Evolutionary conservation across 306 rosid genomes (phyloP).

Genomic region (Prunus dulcis): DNA sequence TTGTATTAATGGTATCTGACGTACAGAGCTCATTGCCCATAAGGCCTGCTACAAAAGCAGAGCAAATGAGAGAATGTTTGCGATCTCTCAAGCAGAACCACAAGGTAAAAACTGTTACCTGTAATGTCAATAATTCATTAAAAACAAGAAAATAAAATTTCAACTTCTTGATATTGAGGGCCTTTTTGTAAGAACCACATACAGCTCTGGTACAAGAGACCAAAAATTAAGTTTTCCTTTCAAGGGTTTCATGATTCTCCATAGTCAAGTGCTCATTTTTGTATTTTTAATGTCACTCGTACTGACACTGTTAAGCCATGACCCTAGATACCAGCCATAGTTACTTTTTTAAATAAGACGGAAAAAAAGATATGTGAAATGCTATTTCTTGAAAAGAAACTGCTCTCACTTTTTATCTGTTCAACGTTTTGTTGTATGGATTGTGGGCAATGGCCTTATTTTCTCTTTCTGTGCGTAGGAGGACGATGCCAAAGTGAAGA

Average conservation of each 20-base stretch:
- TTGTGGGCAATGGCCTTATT: background rate
- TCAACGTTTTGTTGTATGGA: background rate
- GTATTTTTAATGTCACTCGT: background rate
- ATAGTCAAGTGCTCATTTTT: background rate
- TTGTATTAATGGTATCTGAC: slow-evolving; percentile 11
- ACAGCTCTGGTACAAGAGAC: background rate
- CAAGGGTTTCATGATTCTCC: no score
- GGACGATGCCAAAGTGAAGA: slow-evolving; percentile 73
- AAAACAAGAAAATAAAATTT: background rate
- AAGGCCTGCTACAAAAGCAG: slow-evolving; percentile 83
- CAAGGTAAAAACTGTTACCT: slow-evolving; percentile 63
- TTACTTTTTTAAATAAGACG: background rate
- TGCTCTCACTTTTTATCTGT: background rate
- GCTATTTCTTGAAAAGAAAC: slow-evolving; percentile 2
- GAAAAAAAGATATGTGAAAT: background rate
- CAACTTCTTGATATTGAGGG: background rate
- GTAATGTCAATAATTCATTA: background rate
- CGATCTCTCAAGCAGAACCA: slow-evolving; percentile 88
- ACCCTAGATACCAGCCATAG: background rate
- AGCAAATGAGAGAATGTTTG: slow-evolving; percentile 92
- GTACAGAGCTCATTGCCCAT: slow-evolving; percentile 66
- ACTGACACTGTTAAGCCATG: background rate
- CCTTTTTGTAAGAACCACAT: background rate
- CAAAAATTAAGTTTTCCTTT: no score
- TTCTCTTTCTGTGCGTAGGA: slow-evolving; percentile 41